Evolutionary conservation across 805 yeast genomes (phyloP), one percentile per base, ranked within the genome.

Genomic region (Saturnispora diversa): DNA sequence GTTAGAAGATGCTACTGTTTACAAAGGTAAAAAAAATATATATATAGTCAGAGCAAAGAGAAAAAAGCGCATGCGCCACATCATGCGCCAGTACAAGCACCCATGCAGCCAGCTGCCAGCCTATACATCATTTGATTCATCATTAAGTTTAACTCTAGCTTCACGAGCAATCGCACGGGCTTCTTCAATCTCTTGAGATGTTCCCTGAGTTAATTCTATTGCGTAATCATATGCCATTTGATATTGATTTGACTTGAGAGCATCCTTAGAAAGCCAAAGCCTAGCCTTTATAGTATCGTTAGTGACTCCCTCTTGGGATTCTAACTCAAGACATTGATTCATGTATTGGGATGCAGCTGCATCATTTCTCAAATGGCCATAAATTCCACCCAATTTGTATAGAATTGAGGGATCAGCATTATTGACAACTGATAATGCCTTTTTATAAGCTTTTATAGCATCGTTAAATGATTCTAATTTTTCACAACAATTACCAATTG

Each of bases 151-250:
- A 51, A 69, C 71, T 44, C 86, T 61, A 11, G 92, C 86, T 46
- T 83, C 90, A 51, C 87, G 68, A 0, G 90, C 84, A 24, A 88
- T 80, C 0, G 80, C 70, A 31, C 95, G 65, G 0, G 95, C 96
- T 56, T 87, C 96, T 52, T 87, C 96, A 15, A 87, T 75, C 53
- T 84, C 94, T 42, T 79, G 85, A 10, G 87, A 80, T n/a, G 82
- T 74, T 22, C 90, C 94, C 39, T 69, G 72, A 5, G 74, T 69
- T 48, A 86, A 69, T 42, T 78, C 84, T 40, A 75, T 72, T 1
- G 95, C 92, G 54, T 81, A 75, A 37, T 70, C 74, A 46, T 78
- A 78, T 0, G 96, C 95, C 41, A 65, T 69, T 35, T 75, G 75
- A 65, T 72, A 87, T 45, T 76, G 74, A 11, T 71, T 65, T 30